These are phyloP conservation scores for Lasiosphaeria hispida DNA, from an alignment of 495 filamentous ascomycete species.

Conservation along the genomic window DNA sequence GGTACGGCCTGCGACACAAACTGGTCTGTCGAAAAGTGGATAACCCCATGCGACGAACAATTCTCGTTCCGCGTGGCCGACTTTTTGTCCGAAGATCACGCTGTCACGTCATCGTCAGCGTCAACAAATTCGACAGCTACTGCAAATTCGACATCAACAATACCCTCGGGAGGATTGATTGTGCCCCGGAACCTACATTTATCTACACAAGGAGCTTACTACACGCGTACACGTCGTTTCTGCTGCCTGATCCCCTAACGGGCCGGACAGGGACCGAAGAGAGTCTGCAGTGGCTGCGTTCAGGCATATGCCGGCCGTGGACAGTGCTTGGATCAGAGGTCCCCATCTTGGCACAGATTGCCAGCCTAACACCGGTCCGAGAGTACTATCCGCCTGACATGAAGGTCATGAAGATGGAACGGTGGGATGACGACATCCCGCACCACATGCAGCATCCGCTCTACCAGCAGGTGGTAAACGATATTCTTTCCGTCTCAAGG, in stretches of 20 bases:
- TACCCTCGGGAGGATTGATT: constrained; percentile 44
- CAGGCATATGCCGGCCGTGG: constrained; percentile 47
- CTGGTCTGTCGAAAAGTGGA: constrained; percentile 38
- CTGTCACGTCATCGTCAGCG: constrained; percentile 34
- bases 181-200: constrained; percentile 45
- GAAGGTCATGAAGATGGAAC: constrained; percentile 48
- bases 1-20: constrained; percentile 49
- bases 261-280: constrained; percentile 60
- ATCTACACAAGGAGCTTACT: constrained; percentile 53
- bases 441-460: constrained; percentile 55
- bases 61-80: constrained; percentile 38
- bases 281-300: constrained; percentile 49
- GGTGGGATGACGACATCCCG: constrained; percentile 47
- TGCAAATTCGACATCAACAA: constrained; percentile 47
- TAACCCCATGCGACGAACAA: constrained; percentile 33
- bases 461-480: constrained; percentile 38
- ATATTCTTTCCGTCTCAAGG: constrained; percentile 42
- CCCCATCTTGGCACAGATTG: constrained; percentile 37
- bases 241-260: constrained; percentile 57
- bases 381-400: constrained; percentile 56
- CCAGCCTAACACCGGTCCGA: constrained; percentile 47
- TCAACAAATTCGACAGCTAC: constrained; percentile 30
- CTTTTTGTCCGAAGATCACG: constrained; percentile 12
- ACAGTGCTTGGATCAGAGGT: constrained; percentile 24
- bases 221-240: constrained; percentile 59